A percentile compares a stretch with the other conserved stretches of the same genome.
These are phyloP conservation scores for Chytriomyces hyalinus DNA, from an alignment of 192 early-diverging fungal species.

Conservation along the genomic window DNA sequence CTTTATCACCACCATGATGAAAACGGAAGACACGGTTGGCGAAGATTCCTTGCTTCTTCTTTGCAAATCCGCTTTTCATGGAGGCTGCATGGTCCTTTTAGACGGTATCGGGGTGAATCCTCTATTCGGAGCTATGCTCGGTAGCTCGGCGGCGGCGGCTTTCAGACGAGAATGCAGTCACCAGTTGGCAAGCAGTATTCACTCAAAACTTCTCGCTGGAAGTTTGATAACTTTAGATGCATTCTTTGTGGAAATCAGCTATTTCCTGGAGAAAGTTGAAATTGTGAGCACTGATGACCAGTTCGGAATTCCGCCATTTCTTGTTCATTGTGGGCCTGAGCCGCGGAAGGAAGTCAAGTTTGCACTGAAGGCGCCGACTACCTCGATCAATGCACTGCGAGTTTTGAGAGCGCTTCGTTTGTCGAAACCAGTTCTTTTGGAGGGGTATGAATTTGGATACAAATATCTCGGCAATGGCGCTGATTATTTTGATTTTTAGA, in stretches of 20 bases:
- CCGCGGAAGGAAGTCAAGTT: constrained; percentile 66
- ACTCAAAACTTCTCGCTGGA: neutral
- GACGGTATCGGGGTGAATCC: constrained; percentile 90
- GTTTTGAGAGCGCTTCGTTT: constrained; percentile 91
- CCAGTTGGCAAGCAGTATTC: constrained; percentile 19
- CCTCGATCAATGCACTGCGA: constrained; percentile 81
- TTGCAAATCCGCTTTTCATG: constrained; percentile 74
- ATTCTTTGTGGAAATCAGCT: constrained; percentile 22
- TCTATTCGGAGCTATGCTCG: constrained; percentile 46
- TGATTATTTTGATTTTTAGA: neutral
- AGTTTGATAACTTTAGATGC: neutral
- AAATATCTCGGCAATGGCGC: neutral
- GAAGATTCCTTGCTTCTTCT: neutral
- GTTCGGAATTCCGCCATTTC: constrained; percentile 85
- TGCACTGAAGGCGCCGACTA: constrained; percentile 89
- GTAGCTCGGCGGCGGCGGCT: constrained; percentile 23
- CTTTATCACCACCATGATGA: constrained; percentile 68
- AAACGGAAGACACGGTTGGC: neutral
- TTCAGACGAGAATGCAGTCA: constrained; percentile 24
- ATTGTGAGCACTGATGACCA: constrained; percentile 16
- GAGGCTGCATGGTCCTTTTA: constrained; percentile 87
- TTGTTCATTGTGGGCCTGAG: constrained; percentile 68
- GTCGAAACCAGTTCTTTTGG: constrained; percentile 88
- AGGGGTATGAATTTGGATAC: constrained; percentile 60
- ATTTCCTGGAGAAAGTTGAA: constrained; percentile 19